Base-by-base conservation (phyloP, 2,329 filamentous ascomycete species). In the Cercospora zeina region DNA sequence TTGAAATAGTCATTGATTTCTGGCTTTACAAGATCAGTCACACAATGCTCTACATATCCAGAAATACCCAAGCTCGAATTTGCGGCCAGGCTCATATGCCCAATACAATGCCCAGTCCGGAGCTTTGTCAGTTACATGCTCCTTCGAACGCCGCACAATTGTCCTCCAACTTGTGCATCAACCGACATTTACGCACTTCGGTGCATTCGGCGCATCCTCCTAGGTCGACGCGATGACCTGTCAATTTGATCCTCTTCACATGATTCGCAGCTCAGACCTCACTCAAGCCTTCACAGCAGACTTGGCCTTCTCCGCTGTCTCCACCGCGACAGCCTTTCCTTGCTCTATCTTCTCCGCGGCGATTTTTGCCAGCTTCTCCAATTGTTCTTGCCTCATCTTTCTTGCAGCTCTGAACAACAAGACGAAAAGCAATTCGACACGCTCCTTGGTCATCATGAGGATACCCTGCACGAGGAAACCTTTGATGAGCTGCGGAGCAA, bases 361-460 rank as follows among this genome's bases (percentile, higher is more conserved):
- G 56, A 86, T 71, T 55, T 86, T 82, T 11, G 87, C 86, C 14
- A 87, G 81, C 73, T 87, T 89, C 67, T 85, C 83, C 47, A 96
- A 79, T 74, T 89, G 88, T 68, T 89, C 82, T 49, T 87, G 83
- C 70, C 85, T 86, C 61, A 96, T 70, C 68, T 87, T 85, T 68
- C 87, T 85, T 58, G 97, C 73, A 71, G 95, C 96, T 70, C 91
- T 86, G 77, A 97, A 87, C 55, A 99, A 83, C 30, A 96, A 79
- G 65, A 97, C 81, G 74, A 97, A 97, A 49, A 92, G 75, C 14
- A 97, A 80, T 76, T 97, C 95, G 77, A 97, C 90, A 69, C 92
- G 85, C 79, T 99, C 95, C 79, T 99, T 99, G 53, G 92, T 95
- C 92, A 97, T 99, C 95, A 99, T 99, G 39, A 99, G 81, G 60